Evolutionary conservation across 352 stramenopile genomes (phyloP).

Genomic region (Globisporangium alternatum): DNA sequence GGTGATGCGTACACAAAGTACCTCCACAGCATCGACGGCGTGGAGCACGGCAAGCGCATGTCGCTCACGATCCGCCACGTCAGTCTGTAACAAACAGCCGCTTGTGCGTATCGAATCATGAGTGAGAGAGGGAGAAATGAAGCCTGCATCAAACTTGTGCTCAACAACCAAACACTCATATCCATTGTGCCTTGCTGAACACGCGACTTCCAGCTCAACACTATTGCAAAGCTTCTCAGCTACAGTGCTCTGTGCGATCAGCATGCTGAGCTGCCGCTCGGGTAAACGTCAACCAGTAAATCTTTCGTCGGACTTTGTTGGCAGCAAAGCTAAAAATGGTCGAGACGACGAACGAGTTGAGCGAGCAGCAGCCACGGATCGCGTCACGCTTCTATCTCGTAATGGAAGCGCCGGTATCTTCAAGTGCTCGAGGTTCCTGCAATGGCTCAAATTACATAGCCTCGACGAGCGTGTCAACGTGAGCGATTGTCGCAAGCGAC

Average conservation of each 20-base stretch:
- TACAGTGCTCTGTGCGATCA: too few species aligned
- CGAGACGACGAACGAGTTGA: background rate
- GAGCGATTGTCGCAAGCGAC: too few species aligned
- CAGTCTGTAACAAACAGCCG: background rate
- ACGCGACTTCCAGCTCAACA: too few species aligned
- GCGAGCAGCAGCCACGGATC: background rate
- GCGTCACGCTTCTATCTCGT: background rate
- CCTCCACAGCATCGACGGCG: constrained; percentile 60
- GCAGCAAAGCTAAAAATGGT: background rate
- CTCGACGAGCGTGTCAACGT: too few species aligned
- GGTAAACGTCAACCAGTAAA: background rate
- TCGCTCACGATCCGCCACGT: constrained; percentile 63
- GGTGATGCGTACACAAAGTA: constrained; percentile 53
- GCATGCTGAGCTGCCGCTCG: too few species aligned
- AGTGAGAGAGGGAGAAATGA: background rate
- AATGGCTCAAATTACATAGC: background rate
- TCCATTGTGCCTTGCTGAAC: too few species aligned
- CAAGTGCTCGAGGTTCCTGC: background rate
- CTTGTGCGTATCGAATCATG: background rate
- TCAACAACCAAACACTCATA: too few species aligned
- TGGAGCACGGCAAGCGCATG: constrained; percentile 41
- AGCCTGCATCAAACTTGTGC: background rate
- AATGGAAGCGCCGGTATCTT: background rate
- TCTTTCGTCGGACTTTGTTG: background rate
- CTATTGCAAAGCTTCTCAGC: too few species aligned